A percentile compares a stretch with the other conserved stretches of the same genome.
Evolutionary conservation across 2,329 filamentous ascomycete genomes (phyloP).

Genomic region (Colletotrichum camelliae): DNA sequence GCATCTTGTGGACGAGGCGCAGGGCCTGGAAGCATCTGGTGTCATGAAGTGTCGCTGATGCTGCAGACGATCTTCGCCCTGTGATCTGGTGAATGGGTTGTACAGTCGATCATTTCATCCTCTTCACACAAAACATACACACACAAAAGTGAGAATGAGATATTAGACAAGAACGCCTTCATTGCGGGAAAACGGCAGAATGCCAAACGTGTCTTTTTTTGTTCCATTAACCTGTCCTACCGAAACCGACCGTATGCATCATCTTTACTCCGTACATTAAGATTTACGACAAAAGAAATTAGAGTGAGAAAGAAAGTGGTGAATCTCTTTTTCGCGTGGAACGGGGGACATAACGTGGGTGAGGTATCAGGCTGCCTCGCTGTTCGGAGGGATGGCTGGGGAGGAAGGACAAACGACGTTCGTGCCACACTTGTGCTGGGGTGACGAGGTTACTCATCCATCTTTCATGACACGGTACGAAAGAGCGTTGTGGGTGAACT

Average conservation of each 20-base stretch:
- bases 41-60: background rate
- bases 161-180: background rate
- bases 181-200: background rate
- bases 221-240: conserved; percentile 19
- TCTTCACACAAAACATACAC: background rate
- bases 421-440: background rate
- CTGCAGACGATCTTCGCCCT: background rate
- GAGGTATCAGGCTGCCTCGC: background rate
- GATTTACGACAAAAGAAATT: conserved; percentile 22
- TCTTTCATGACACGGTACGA: background rate
- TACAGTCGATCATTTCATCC: background rate
- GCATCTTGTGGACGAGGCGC: background rate
- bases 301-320: background rate
- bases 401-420: background rate
- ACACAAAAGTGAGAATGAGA: background rate
- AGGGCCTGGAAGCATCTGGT: background rate
- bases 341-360: background rate
- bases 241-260: conserved; percentile 23
- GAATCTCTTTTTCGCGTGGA: background rate
- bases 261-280: conserved; percentile 23
- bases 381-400: background rate
- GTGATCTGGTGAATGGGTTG: background rate
- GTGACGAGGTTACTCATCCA: background rate
- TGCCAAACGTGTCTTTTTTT: conserved; percentile 8
- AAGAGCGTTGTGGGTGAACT: background rate